Evolutionary conservation across 1,284 basidiomycete genomes (phyloP), one percentile per base, ranked within the genome.

Genomic region (Trichosporon ovoides): DNA sequence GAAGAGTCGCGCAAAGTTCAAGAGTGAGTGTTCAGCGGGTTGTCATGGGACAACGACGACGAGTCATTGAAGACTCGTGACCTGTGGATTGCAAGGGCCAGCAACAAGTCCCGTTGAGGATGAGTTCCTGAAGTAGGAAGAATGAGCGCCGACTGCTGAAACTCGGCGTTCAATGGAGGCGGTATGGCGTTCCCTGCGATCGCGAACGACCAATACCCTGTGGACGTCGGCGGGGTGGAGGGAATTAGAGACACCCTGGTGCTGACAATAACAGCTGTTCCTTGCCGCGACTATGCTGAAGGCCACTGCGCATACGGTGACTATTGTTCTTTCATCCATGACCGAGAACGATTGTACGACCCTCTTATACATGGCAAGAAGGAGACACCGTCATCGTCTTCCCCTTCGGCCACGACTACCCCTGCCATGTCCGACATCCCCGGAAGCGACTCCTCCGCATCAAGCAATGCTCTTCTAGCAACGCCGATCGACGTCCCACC

Each of bases 301-400:
- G 73, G 75, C 1, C 54, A 63, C 35, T 77, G 76, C 55, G 67
- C 68, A 0, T 77, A 78, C 50, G 74, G 76, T 24, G 68, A 72
- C 22, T 76, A 74, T 58, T 78, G 76, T 64, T 76, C 74, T 16
- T 78, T 78, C 64, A 69, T 77, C 46, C 76, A 78, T 38, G 59
- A 64, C 51, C 37, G 34, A 0, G 22, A 38, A 22, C 61, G 61
- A 50, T 55, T 59, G 22, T 61, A 55, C 55, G 59, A 64, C 35
- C 38, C 53, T 34, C 35, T 38, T 19, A 54, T 22, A 51, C 49
- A 51, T 22, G 49, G 50, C 31, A 57, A 57, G 50, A 57, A 57
- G 50, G 66, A 69, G 57, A 36, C 57, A n/a, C 61, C 62, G 53
- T 7, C 22, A 1, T 11, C 18, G 11, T 48, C 43, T 28, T 7